These are phyloP conservation scores for Claviceps humidiphila DNA, from an alignment of 2,329 filamentous ascomycete species.

Conservation along the genomic window DNA sequence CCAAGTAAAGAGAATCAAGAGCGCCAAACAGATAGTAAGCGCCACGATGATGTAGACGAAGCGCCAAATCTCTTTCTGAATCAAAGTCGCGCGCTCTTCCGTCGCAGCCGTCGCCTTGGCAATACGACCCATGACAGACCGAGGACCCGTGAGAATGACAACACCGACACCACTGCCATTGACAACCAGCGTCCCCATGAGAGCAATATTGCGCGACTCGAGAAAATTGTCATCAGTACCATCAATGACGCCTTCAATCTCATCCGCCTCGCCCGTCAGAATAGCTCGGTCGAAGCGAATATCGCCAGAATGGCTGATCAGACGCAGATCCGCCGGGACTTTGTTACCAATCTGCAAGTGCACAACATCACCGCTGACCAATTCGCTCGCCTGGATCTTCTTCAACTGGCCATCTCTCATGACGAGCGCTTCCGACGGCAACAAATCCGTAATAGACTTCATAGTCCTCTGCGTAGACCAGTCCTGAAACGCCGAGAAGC, in stretches of 20 bases:
- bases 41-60: constrained; percentile 29
- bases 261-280: constrained; percentile 29
- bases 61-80: constrained; percentile 28
- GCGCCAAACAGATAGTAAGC: constrained; percentile 24
- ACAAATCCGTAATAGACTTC: constrained; percentile 31
- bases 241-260: constrained; percentile 27
- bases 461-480: constrained; percentile 33
- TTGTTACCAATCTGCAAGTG: constrained; percentile 33
- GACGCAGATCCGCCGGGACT: constrained; percentile 34
- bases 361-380: constrained; percentile 34
- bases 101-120: constrained; percentile 23
- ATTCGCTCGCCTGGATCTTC: constrained; percentile 25
- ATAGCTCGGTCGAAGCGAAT: constrained; percentile 28
- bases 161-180: constrained; percentile 27
- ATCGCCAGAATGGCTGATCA: constrained; percentile 27
- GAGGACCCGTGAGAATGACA: constrained; percentile 25
- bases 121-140: constrained; percentile 29
- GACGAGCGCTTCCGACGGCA: constrained; percentile 29
- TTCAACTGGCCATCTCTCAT: constrained; percentile 29
- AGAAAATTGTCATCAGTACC: constrained; percentile 27
- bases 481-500: constrained; percentile 33
- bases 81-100: constrained; percentile 25
- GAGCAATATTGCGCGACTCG: constrained; percentile 29
- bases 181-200: constrained; percentile 29
- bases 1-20: constrained; percentile 32